Percentiles rank a stretch among this genome's conserved stretches.
phyloP scores from a whole-genome alignment of 2,329 filamentous ascomycete genomes.

The Gaeumannomyces tritici region DNA sequence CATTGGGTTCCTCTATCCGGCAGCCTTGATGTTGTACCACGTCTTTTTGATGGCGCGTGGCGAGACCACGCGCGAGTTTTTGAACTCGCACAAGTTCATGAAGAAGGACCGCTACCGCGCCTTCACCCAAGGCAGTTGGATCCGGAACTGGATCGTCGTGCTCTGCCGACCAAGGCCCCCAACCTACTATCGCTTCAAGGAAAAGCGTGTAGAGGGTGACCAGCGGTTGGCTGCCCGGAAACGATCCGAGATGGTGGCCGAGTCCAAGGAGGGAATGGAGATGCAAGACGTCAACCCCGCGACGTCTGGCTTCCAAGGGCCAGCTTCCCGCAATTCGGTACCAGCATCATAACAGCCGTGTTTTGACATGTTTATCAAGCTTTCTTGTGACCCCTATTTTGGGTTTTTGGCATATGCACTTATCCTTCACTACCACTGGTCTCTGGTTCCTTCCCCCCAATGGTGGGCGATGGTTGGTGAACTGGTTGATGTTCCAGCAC shows the following conservation, averaged over 20 bases:
- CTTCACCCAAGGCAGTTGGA: slow-evolving; percentile 67
- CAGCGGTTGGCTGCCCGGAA: slow-evolving; percentile 57
- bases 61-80: slow-evolving; percentile 91
- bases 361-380: neutral
- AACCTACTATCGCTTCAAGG: slow-evolving; percentile 84
- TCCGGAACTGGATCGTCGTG: slow-evolving; percentile 74
- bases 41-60: slow-evolving; percentile 82
- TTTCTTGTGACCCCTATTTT: neutral
- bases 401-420: neutral
- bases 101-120: slow-evolving; percentile 87
- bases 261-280: slow-evolving; percentile 51
- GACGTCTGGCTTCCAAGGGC: slow-evolving; percentile 42
- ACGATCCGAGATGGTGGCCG: slow-evolving; percentile 41
- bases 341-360: slow-evolving; percentile 1
- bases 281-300: slow-evolving; percentile 56
- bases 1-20: slow-evolving; percentile 68
- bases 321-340: slow-evolving; percentile 28
- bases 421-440: neutral
- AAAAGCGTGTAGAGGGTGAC: slow-evolving; percentile 66
- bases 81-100: slow-evolving; percentile 91
- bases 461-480: neutral
- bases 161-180: slow-evolving; percentile 76
- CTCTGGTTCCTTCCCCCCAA: neutral
- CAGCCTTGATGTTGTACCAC: slow-evolving; percentile 79
- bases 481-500: neutral